A percentile compares a stretch with the other conserved stretches of the same genome.
Evolutionary conservation across 371 early-diverging fungal species (phyloP).

Genomic region (Apophysomyces trapeziformis): DNA sequence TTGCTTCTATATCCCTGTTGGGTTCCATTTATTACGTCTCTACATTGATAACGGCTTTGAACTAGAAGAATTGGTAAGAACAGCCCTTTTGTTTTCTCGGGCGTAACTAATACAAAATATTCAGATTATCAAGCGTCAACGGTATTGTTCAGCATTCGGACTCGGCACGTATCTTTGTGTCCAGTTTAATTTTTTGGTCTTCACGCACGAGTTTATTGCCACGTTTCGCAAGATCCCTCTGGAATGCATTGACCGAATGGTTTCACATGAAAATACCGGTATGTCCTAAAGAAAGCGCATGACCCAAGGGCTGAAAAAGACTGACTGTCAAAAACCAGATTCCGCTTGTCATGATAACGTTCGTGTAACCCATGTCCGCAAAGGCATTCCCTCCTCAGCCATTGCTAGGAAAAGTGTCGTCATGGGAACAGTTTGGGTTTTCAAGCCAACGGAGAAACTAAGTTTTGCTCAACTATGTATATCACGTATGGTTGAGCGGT

Average conservation of each 20-base stretch:
- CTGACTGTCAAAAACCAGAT: not conserved
- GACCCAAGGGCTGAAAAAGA: not conserved
- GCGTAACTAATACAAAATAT: not conserved
- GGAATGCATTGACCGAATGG: conserved; percentile 59
- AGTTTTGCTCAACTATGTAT: conserved; percentile 70
- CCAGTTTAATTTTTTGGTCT: conserved; percentile 88
- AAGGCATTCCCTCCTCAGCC: conserved; percentile 74
- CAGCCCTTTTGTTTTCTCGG: not conserved
- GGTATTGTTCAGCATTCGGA: conserved; percentile 89
- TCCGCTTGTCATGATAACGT: conserved; percentile 24
- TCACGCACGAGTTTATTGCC: conserved; percentile 92
- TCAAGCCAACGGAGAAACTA: conserved; percentile 61
- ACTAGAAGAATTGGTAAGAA: conserved; percentile 77
- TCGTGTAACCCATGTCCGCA: conserved; percentile 33
- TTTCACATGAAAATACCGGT: conserved; percentile 41
- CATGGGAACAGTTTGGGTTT: conserved; percentile 93
- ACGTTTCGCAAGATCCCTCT: conserved; percentile 79
- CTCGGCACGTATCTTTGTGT: conserved; percentile 87
- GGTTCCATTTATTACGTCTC: conserved; percentile 77
- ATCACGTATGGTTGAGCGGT: conserved; percentile 86
- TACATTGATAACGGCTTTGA: conserved; percentile 88
- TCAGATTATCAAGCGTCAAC: conserved; percentile 86
- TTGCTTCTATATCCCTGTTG: conserved; percentile 88
- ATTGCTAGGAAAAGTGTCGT: conserved; percentile 84
- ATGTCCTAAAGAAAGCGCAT: not conserved